Conservation (phyloP, 768 basidiomycete genomes). For the Amanita phalloides region DNA sequence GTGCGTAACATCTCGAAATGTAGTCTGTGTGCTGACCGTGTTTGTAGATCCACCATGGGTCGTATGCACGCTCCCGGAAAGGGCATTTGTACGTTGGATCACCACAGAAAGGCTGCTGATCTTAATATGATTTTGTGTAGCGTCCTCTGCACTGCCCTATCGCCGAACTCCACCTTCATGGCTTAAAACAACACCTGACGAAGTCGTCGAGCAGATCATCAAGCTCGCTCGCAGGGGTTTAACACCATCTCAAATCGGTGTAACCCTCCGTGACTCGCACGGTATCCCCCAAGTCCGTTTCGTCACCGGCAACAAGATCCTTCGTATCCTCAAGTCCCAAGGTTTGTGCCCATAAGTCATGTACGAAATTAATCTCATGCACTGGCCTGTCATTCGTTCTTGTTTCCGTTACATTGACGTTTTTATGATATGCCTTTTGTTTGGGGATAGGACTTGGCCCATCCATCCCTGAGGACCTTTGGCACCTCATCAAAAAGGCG, state of each 20-base stretch:
- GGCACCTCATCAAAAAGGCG: conserved; percentile 99
- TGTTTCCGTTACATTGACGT: conserved; percentile 9
- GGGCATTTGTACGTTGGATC: conserved; percentile 80
- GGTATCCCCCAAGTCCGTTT: conserved; percentile 97
- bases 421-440: conserved; percentile 33
- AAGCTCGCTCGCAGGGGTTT: conserved; percentile 98
- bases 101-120: conserved; percentile 5
- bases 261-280: conserved; percentile 94
- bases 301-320: conserved; percentile 99
- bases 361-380: conserved; percentile 15
- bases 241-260: conserved; percentile 97
- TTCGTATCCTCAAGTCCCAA: conserved; percentile 91
- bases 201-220: conserved; percentile 91
- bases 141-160: conserved; percentile 97
- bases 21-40: conserved; percentile 10
- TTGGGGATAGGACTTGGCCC: conserved; percentile 86
- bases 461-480: conserved; percentile 97
- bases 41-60: conserved; percentile 57
- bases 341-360: conserved; percentile 39
- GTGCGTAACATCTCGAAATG: conserved; percentile 10
- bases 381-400: conserved; percentile 11
- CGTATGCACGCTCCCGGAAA: conserved; percentile 99
- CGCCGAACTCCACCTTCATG: conserved; percentile 89
- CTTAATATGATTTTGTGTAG: conserved; percentile 16
- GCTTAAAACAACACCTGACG: conserved; percentile 94